Evolutionary conservation across 176 grass and related monocot species (phyloP).

Genomic region (Oryza australiensis): DNA sequence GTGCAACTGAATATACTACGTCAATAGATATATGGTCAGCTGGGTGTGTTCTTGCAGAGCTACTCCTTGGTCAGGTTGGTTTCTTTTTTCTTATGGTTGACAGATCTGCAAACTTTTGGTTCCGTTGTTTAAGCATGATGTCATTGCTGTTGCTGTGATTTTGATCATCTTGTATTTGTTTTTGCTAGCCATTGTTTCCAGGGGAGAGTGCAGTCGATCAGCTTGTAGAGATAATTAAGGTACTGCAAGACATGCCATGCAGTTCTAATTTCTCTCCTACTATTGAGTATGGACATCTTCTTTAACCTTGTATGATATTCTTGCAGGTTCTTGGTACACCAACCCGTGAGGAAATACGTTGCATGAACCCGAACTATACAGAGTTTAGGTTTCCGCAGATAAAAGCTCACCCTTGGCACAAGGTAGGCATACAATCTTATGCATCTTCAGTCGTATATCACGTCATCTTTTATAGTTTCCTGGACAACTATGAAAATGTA

Average conservation of each 20-base stretch:
- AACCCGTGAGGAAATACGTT: constrained; percentile 75
- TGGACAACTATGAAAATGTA: neutral
- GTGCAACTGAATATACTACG: constrained; percentile 67
- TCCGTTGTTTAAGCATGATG: constrained; percentile 16
- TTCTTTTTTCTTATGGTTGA: constrained; percentile 1
- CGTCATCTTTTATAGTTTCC: neutral
- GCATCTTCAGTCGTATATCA: neutral
- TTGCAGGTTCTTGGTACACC: constrained; percentile 73
- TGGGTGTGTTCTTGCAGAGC: constrained; percentile 73
- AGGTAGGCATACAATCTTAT: constrained; percentile 43
- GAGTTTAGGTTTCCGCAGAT: constrained; percentile 76
- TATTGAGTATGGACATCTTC: constrained; percentile 9
- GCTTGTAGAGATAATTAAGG: constrained; percentile 75
- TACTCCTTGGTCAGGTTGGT: constrained; percentile 69
- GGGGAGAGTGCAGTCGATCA: constrained; percentile 64
- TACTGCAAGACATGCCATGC: constrained; percentile 6
- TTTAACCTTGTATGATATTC: constrained; percentile 28
- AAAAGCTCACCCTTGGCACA: constrained; percentile 78
- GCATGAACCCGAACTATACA: constrained; percentile 80
- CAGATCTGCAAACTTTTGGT: neutral
- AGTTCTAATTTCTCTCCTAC: neutral
- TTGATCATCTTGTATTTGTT: constrained; percentile 11
- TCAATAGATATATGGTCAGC: constrained; percentile 76
- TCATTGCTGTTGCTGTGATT: neutral
- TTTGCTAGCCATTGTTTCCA: constrained; percentile 63